A percentile compares a stretch with the other conserved stretches of the same genome.
Conservation (phyloP, 345 rosid species). For the Sisymbrium altissimum region DNA sequence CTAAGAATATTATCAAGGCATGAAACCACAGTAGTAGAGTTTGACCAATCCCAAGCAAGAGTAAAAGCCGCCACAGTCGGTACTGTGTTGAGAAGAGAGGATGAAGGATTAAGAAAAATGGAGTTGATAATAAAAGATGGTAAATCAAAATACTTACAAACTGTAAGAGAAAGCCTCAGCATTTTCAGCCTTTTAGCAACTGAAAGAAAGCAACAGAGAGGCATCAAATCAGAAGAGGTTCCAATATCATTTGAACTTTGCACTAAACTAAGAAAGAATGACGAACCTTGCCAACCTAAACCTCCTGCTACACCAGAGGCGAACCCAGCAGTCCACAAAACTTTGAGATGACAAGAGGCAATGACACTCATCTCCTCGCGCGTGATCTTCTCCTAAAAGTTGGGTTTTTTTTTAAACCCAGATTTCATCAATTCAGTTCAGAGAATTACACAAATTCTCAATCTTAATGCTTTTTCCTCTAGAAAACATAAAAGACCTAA, state of each 20-base stretch:
- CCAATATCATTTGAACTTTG: background rate
- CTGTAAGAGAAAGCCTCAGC: slow-evolving; percentile 13
- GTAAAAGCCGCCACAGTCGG: slow-evolving; percentile 28
- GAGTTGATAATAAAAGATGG: background rate
- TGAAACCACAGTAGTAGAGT: slow-evolving; percentile 37
- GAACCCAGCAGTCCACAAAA: slow-evolving; percentile 25
- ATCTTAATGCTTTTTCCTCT: too few species aligned
- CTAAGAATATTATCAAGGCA: slow-evolving; percentile 59
- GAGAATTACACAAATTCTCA: too few species aligned
- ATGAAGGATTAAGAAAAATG: background rate
- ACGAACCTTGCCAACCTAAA: slow-evolving; percentile 30
- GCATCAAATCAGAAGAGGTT: background rate
- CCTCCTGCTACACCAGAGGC: slow-evolving; percentile 32
- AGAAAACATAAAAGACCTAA: too few species aligned
- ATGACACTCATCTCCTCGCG: slow-evolving; percentile 15
- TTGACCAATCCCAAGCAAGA: slow-evolving; percentile 38
- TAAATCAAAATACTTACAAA: slow-evolving; percentile 10
- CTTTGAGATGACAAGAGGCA: slow-evolving; percentile 25
- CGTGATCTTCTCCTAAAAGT: slow-evolving; percentile 32
- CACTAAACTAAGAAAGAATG: background rate
- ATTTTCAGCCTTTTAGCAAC: slow-evolving; percentile 15
- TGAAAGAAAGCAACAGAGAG: background rate
- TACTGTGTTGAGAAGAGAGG: slow-evolving; percentile 29
- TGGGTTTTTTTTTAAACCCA: too few species aligned
- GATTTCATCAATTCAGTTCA: too few species aligned